A percentile compares a stretch with the other conserved stretches of the same genome.
These are phyloP conservation scores for Tolypocladium capitatum DNA, from an alignment of 2,329 filamentous ascomycete species.

Conservation along the genomic window DNA sequence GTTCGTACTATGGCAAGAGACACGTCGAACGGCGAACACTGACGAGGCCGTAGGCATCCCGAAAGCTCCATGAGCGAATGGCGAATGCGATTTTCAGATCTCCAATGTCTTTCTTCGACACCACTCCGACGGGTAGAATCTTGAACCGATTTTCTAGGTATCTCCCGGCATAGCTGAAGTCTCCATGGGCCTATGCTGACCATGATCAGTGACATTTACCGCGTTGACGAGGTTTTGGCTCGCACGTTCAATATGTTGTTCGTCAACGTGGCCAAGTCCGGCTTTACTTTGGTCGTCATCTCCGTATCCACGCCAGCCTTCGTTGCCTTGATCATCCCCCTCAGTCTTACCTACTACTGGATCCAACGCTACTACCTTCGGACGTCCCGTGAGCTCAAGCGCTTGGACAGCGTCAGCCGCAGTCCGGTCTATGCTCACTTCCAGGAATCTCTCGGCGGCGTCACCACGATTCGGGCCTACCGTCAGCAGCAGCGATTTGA, in stretches of 20 bases:
- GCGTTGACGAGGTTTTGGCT: constrained; percentile 83
- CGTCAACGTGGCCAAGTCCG: constrained; percentile 57
- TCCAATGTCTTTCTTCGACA: constrained; percentile 98
- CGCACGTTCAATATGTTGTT: constrained; percentile 97
- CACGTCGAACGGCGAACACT: background rate
- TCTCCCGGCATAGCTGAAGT: constrained; percentile 14
- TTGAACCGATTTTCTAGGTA: constrained; percentile 91
- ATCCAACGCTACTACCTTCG: constrained; percentile 96
- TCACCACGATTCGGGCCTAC: constrained; percentile 92
- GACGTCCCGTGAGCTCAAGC: constrained; percentile 91
- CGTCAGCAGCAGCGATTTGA: constrained; percentile 78
- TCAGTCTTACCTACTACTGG: constrained; percentile 71
- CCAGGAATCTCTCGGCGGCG: constrained; percentile 87
- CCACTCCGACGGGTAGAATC: constrained; percentile 89
- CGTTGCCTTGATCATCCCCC: constrained; percentile 64
- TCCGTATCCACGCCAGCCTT: constrained; percentile 72
- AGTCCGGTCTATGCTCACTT: constrained; percentile 98
- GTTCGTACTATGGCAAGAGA: constrained; percentile 28
- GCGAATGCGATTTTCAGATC: constrained; percentile 93
- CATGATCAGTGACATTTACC: constrained; percentile 54
- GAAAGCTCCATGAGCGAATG: constrained; percentile 95
- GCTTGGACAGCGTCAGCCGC: constrained; percentile 85
- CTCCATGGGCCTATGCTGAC: constrained; percentile 9
- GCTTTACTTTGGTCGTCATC: constrained; percentile 80
- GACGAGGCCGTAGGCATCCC: constrained; percentile 51